phyloP scores from a whole-genome alignment of 306 rosid genomes.

The Hippophae tibetana region DNA sequence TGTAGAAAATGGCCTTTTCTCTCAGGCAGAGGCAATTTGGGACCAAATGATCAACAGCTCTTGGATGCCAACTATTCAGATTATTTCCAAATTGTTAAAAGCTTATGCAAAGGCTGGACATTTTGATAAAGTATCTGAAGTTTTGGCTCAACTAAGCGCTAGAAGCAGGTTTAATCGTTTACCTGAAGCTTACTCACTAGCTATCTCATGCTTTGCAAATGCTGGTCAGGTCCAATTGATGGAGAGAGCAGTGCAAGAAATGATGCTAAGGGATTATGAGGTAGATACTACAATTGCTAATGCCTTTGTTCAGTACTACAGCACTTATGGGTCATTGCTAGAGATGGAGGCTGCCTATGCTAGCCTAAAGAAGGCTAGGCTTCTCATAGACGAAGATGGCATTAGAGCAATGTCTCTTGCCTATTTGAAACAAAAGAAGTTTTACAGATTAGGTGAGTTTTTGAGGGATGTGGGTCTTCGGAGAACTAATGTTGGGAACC shows the following conservation, averaged over 20 bases:
- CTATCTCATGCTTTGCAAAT: constrained; percentile 67
- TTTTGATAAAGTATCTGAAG: neutral
- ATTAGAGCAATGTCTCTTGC: constrained; percentile 59
- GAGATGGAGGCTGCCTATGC: constrained; percentile 69
- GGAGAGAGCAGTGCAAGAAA: constrained; percentile 53
- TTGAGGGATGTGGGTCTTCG: constrained; percentile 66
- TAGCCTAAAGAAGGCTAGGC: constrained; percentile 52
- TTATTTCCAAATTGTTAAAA: neutral
- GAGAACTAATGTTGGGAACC: constrained; percentile 66
- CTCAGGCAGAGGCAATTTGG: constrained; percentile 7
- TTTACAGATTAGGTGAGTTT: constrained; percentile 64
- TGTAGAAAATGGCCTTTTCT: constrained; percentile 1
- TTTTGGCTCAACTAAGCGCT: constrained; percentile 18
- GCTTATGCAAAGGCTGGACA: neutral
- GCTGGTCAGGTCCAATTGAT: constrained; percentile 64
- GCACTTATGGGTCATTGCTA: constrained; percentile 55
- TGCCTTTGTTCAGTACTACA: constrained; percentile 40
- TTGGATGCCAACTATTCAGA: neutral
- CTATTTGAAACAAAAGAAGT: constrained; percentile 43
- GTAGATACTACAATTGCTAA: constrained; percentile 48
- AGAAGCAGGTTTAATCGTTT: constrained; percentile 32
- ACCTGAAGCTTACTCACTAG: constrained; percentile 55
- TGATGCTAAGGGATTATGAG: constrained; percentile 47
- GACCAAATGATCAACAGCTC: constrained; percentile 11
- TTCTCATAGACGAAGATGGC: constrained; percentile 49